phyloP scores from a whole-genome alignment of 345 rosid species.

The Eucalyptus tenuipes region DNA sequence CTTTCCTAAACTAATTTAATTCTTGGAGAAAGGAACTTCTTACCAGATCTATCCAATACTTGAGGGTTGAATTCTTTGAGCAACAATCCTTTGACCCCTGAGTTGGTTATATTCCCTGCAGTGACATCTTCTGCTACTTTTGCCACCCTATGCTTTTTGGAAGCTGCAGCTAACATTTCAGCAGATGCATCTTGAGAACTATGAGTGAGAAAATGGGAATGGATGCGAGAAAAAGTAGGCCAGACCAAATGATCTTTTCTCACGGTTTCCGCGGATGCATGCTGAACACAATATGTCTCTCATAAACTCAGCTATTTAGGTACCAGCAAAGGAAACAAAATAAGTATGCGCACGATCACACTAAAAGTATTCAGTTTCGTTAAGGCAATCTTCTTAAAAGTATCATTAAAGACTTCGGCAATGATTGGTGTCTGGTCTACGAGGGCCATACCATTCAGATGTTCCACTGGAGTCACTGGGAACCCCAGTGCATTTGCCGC shows the following conservation, averaged over 20 bases:
- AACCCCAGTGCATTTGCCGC: not conserved
- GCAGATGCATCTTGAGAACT: not conserved
- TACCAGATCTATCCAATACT: not conserved
- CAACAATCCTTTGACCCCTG: not conserved
- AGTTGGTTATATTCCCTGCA: not conserved
- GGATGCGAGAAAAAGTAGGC: not conserved
- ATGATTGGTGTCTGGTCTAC: not conserved
- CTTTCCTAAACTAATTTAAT: not conserved
- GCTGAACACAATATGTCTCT: not conserved
- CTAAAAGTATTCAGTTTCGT: not conserved
- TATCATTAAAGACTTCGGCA: not conserved
- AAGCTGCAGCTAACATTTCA: not conserved
- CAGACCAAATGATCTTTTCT: not conserved
- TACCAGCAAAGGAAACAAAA: not conserved
- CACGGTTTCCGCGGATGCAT: not conserved
- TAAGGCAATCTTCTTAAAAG: not conserved
- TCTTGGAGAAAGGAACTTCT: not conserved
- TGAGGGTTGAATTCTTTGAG: not conserved
- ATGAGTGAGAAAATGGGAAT: not conserved
- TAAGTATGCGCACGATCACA: not conserved
- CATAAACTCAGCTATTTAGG: not conserved
- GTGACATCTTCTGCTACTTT: not conserved
- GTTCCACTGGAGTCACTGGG: not conserved
- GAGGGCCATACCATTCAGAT: not conserved
- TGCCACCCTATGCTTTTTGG: not conserved